Base-by-base conservation (phyloP, 2,329 filamentous ascomycete genomes). In the Phyllosticta ampelicida region DNA sequence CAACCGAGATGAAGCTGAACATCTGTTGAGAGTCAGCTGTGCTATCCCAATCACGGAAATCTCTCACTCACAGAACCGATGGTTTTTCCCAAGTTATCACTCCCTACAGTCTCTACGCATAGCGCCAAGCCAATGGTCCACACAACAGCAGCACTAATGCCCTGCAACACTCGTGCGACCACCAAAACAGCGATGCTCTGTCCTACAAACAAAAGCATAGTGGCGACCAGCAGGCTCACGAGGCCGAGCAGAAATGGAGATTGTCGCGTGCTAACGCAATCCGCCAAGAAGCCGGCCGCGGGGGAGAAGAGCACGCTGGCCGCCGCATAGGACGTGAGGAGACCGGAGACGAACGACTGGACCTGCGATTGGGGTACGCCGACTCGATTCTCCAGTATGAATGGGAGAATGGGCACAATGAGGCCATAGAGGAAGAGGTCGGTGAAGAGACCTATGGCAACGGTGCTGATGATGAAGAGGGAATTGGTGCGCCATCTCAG, bases 401-500 rank as follows among this genome's bases (percentile, higher is more conserved):
- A 84, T 0, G 81, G 81, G 0, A 84, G 69, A 8, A 83, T 75
- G 0, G 82, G 81, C 0, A 84, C 80, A 19, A 84, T 73, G 1
- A 84, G 70, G 1, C 78, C 79, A 65, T 84, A 84, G 1, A 84
- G 73, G 66, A 84, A 84, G 9, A 84, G 68, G 63, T 84, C 81
- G 0, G 78, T 80, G 63, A 82, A 83, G 1, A 81, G 73, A 44
- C 77, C 79, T 18, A 80, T 68, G 2, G 74, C 77, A 8, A 85
- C 79, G 2, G 81, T 84, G 5, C 75, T 68, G 48, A 83, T 67
- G 62, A 85, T 83, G 71, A 85, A 85, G 50, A 76, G 64, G 2
- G 80, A 80, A 58, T 77, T 80, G 11, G 80, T 82, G 18, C 83
- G 77, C 77, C 78, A 81, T 71, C 68, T 61, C 2, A 80, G 66